These are phyloP conservation scores for Fusarium sp. DNA, from an alignment of 2,329 filamentous ascomycete genomes.

Conservation along the genomic window DNA sequence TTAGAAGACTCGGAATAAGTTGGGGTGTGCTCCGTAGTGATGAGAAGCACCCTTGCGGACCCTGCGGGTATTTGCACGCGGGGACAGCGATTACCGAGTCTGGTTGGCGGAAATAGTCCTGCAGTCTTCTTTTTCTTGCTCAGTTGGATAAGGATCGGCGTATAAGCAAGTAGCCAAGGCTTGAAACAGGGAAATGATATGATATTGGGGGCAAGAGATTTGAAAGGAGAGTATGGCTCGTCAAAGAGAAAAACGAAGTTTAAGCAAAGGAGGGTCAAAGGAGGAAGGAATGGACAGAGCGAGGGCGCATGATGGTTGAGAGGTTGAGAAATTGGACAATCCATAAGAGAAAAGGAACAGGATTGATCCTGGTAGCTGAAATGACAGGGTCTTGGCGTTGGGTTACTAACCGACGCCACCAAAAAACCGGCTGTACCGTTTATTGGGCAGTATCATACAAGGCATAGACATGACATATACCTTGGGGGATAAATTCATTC, in stretches of 20 bases:
- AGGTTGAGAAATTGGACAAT: conserved; percentile 28
- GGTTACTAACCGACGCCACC: conserved; percentile 31
- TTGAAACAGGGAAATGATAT: conserved; percentile 14
- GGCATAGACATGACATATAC: background rate
- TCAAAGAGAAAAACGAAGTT: background rate
- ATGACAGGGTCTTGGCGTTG: conserved; percentile 38
- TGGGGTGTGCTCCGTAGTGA: conserved; percentile 29
- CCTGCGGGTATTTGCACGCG: conserved; percentile 35
- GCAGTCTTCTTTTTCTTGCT: conserved; percentile 10
- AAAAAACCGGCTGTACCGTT: conserved; percentile 9
- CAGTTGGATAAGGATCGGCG: conserved; percentile 36
- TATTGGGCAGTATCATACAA: conserved; percentile 19
- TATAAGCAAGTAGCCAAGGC: conserved; percentile 29
- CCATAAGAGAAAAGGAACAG: conserved; percentile 19
- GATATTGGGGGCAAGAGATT: conserved; percentile 7
- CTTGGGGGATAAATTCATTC: background rate
- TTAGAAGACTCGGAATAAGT: conserved; percentile 26
- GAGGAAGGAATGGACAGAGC: conserved; percentile 23
- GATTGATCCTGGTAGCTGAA: conserved; percentile 30
- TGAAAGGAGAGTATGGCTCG: conserved; percentile 22
- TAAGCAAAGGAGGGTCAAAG: conserved; percentile 14
- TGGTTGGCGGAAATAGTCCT: conserved; percentile 34
- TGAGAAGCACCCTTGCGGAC: conserved; percentile 31
- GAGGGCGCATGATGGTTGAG: conserved; percentile 27
- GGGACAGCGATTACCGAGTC: conserved; percentile 40